Evolutionary conservation across 805 yeast species (phyloP).

Genomic region (Myxozyma lipomycoides): DNA sequence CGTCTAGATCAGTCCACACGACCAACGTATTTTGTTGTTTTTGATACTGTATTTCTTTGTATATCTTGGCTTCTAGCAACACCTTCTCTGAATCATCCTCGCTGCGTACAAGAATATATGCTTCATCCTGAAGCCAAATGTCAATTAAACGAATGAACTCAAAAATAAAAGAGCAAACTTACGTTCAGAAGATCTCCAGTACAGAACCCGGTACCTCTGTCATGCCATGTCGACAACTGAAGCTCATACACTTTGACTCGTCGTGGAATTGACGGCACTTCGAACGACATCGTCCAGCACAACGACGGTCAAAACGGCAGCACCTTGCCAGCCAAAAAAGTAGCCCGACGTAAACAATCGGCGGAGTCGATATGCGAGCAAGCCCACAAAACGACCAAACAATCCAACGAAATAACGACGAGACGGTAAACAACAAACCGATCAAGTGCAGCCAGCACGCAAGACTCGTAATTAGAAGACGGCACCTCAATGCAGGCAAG

Average conservation of each 20-base stretch:
- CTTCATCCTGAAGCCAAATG: conserved; percentile 27
- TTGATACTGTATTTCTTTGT: conserved; percentile 77
- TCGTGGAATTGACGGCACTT: conserved; percentile 49
- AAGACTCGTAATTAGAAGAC: too few relatives aligned
- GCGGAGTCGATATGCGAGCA: too few relatives aligned
- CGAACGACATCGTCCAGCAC: conserved; percentile 29
- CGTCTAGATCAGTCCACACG: conserved; percentile 85
- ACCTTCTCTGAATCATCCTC: conserved; percentile 59
- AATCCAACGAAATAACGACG: too few relatives aligned
- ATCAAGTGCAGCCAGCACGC: too few relatives aligned
- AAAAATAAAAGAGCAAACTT: too few relatives aligned
- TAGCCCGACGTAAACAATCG: background rate
- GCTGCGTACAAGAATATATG: conserved; percentile 67
- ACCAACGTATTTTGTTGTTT: conserved; percentile 72
- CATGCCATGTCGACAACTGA: conserved; percentile 80
- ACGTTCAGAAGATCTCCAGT: conserved; percentile 55
- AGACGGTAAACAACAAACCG: too few relatives aligned
- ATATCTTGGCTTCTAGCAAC: conserved; percentile 61
- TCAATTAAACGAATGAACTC: background rate
- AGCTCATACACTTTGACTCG: conserved; percentile 89
- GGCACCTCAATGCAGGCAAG: too few relatives aligned
- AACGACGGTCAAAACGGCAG: conserved; percentile 1
- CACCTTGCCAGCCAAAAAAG: background rate
- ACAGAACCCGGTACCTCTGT: conserved; percentile 89
- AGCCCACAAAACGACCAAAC: background rate